Evolutionary conservation across 768 basidiomycete species (phyloP), one percentile per base, ranked within the genome.

Genomic region (Xanthoconium stramineum): DNA sequence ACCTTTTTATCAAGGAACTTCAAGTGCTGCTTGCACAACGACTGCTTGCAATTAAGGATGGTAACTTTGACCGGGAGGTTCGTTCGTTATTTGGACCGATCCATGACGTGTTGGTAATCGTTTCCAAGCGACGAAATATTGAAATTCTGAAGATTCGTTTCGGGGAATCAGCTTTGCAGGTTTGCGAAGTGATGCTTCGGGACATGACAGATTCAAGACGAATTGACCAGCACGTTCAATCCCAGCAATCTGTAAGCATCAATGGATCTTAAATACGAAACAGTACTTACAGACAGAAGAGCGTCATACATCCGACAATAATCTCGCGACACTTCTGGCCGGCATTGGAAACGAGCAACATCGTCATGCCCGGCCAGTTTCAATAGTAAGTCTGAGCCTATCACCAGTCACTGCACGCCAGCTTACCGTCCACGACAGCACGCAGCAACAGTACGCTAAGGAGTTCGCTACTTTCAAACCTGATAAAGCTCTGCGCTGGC

Each of bases 301-400:
- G 83, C 7, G 75, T 84, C 15, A 75, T 98, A 3, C 92, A 95
- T 64, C 91, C 95, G 1, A 89, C 88, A 1, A 87, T 99, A 63
- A 89, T 98, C 38, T 98, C 97, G 12, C 82, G 85, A 13, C 86
- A 96, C 63, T 99, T 98, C 73, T 99, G 97, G 97, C 97, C 97
- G 0, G 74, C 86, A 1, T 77, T 97, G 28, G 88, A 91, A 63
- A 74, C 86, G 3, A 83, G 83, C 53, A 81, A 80, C 15, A 78
- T 97, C 55, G 69, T 77, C 42, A 88, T 98, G 81, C 92, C 95
- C 0, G 91, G 91, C 3, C 91, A 93, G 68, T 86, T 97, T 66
- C 81, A 83, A 62, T 72, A 72, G 95, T 96, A 65, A 45, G 87
- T 73, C 29, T 96, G 65, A 45, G 87, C 73, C 29, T 17, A 3